phyloP scores from a whole-genome alignment of 495 filamentous ascomycete genomes.

The Aspergillus bridgeri region DNA sequence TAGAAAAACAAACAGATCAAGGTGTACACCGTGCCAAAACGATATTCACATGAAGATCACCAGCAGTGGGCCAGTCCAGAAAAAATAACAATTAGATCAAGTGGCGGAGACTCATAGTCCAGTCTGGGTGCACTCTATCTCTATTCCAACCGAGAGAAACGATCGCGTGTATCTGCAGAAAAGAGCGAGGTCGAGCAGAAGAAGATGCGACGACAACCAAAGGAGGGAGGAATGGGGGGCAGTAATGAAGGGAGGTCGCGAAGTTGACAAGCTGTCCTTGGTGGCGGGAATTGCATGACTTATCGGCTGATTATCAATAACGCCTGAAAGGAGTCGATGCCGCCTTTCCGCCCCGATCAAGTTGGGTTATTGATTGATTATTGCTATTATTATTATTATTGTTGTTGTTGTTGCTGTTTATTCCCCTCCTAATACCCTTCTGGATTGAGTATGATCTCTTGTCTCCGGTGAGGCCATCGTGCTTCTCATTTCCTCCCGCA shows the following conservation, averaged over 20 bases:
- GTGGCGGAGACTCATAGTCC: background rate
- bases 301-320: slow-evolving; percentile 16
- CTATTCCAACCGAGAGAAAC: background rate
- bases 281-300: slow-evolving; percentile 20
- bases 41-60: slow-evolving; percentile 16
- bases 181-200: background rate
- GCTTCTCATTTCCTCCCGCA: background rate
- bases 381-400: no score
- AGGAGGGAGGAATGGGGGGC: slow-evolving; percentile 4
- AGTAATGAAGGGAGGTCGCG: slow-evolving; percentile 13
- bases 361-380: no score
- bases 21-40: background rate
- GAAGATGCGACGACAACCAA: background rate
- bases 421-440: background rate
- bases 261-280: slow-evolving; percentile 38
- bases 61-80: slow-evolving; percentile 3
- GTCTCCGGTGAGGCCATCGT: background rate
- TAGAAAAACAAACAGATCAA: background rate
- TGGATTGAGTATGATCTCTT: background rate
- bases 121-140: background rate
- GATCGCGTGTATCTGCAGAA: background rate
- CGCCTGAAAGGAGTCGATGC: background rate
- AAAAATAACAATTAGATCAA: background rate
- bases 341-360: background rate
- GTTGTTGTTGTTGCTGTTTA: no score